Evolutionary conservation across 2,329 filamentous ascomycete species (phyloP).

Genomic region (Alternaria angustiovoidea): DNA sequence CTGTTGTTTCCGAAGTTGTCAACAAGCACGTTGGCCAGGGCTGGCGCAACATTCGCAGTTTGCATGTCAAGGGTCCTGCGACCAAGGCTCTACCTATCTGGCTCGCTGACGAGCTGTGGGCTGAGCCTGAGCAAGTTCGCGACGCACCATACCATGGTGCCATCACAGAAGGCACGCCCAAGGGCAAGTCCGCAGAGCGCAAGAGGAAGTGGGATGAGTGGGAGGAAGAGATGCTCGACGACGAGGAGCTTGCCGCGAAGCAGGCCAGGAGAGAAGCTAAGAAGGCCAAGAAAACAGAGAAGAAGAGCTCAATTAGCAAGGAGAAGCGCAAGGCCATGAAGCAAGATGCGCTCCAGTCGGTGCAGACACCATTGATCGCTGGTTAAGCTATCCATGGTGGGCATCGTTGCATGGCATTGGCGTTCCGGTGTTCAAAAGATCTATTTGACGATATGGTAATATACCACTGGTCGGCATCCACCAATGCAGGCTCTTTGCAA

Average conservation of each 20-base stretch:
- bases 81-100: constrained; percentile 93
- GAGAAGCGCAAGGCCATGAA: constrained; percentile 61
- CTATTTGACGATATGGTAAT: constrained; percentile 20
- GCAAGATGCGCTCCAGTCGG: constrained; percentile 56
- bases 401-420: constrained; percentile 21
- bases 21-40: constrained; percentile 84
- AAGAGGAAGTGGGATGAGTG: constrained; percentile 51
- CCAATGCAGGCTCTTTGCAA: background rate
- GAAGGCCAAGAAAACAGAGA: constrained; percentile 47
- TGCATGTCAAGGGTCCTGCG: constrained; percentile 91
- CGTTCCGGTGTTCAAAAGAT: constrained; percentile 33
- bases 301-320: constrained; percentile 51
- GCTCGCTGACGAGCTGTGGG: constrained; percentile 91
- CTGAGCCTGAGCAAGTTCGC: constrained; percentile 77
- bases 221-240: constrained; percentile 49
- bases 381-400: background rate
- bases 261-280: constrained; percentile 60
- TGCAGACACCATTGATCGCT: constrained; percentile 48
- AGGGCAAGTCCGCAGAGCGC: constrained; percentile 39
- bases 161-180: constrained; percentile 33
- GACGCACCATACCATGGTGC: constrained; percentile 54
- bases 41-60: constrained; percentile 83
- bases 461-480: constrained; percentile 19
- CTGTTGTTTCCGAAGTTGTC: constrained; percentile 69
- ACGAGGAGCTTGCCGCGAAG: constrained; percentile 46